Percentiles rank a stretch among this genome's conserved stretches.
These are phyloP conservation scores for Alectoria sarmentosa DNA, from an alignment of 495 filamentous ascomycete genomes.

Conservation along the genomic window DNA sequence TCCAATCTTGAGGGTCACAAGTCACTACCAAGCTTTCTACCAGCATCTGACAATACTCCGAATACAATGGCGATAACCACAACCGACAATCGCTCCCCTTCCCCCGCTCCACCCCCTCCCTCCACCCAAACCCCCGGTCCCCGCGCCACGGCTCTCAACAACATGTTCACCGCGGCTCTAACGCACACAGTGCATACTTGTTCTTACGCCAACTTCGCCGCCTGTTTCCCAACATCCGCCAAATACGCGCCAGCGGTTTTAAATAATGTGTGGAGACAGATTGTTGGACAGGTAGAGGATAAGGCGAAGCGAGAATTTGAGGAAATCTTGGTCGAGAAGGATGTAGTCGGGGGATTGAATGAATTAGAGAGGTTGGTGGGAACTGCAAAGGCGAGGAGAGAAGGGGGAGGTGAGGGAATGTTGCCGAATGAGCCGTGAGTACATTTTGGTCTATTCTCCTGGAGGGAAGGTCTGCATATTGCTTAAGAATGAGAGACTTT, in stretches of 20 bases:
- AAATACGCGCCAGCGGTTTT: constrained; percentile 58
- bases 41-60: neutral
- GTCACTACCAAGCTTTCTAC: neutral
- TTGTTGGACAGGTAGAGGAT: constrained; percentile 58
- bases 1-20: neutral
- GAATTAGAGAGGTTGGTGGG: constrained; percentile 68
- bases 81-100: constrained; percentile 31
- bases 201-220: constrained; percentile 68
- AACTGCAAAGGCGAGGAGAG: constrained; percentile 59
- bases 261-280: constrained; percentile 58
- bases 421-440: constrained; percentile 34
- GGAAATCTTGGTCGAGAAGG: constrained; percentile 58
- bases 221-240: constrained; percentile 84
- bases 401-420: constrained; percentile 29
- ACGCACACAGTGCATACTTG: constrained; percentile 64
- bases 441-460: constrained; percentile 9
- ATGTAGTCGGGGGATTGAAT: constrained; percentile 71
- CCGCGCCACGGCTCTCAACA: constrained; percentile 63
- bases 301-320: constrained; percentile 67
- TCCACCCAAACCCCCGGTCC: constrained; percentile 59
- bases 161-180: constrained; percentile 63
- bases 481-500: neutral
- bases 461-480: neutral
- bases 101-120: constrained; percentile 52
- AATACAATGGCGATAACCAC: constrained; percentile 9